These are phyloP conservation scores for Ophiobolus disseminans DNA, from an alignment of 2,329 filamentous ascomycete species.

Conservation along the genomic window DNA sequence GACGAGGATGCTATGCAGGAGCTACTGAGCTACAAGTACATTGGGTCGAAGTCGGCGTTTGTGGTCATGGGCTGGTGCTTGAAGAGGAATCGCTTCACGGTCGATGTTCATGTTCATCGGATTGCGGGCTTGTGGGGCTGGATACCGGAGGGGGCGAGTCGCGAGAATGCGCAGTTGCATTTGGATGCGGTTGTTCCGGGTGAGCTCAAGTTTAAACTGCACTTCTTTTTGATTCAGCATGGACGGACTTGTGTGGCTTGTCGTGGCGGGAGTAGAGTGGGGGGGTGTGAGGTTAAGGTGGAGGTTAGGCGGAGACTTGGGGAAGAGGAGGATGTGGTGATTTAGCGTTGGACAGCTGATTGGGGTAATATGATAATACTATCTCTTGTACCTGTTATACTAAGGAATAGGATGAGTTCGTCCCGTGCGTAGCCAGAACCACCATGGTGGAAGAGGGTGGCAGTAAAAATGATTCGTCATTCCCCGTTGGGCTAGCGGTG, in stretches of 20 bases:
- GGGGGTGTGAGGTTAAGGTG: too few species aligned
- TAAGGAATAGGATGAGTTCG: too few species aligned
- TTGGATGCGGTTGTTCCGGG: slow-evolving; percentile 6
- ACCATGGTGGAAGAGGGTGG: too few species aligned
- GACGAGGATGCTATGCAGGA: slow-evolving; percentile 15
- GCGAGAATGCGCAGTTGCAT: slow-evolving; percentile 8
- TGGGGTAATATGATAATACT: too few species aligned
- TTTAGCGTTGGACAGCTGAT: too few species aligned
- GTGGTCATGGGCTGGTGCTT: slow-evolving; percentile 12
- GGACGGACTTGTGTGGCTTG: slow-evolving; percentile 8
- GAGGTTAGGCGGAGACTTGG: too few species aligned
- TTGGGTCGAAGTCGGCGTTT: slow-evolving; percentile 14
- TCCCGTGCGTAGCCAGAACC: too few species aligned
- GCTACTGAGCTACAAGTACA: slow-evolving; percentile 11
- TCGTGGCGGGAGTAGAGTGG: slow-evolving; percentile 6
- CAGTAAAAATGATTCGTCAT: too few species aligned
- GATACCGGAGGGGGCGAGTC: slow-evolving; percentile 7
- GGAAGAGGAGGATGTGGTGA: too few species aligned
- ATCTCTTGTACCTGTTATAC: too few species aligned
- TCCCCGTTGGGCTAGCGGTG: slow-evolving; percentile 15
- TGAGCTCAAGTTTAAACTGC: slow-evolving; percentile 7
- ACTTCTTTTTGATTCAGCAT: slow-evolving; percentile 11
- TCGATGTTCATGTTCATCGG: slow-evolving; percentile 12
- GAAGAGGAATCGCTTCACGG: slow-evolving; percentile 9
- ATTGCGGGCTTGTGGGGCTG: slow-evolving; percentile 13